Evolutionary conservation across 2,329 filamentous ascomycete genomes (phyloP).

Genomic region (Aureobasidium musti): DNA sequence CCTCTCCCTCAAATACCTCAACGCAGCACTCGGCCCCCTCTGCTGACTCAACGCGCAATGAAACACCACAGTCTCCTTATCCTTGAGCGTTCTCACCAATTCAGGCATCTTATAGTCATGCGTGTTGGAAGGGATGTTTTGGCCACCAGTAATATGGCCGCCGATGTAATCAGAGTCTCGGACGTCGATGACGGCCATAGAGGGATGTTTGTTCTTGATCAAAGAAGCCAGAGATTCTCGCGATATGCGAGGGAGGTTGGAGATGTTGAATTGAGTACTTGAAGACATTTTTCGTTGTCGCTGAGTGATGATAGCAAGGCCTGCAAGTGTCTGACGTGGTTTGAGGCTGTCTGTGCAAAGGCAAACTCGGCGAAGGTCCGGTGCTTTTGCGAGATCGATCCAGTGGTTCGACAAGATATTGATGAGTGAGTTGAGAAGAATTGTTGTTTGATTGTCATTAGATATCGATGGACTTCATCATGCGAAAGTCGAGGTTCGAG

Average conservation of each 20-base stretch:
- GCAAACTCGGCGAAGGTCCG: too few species aligned
- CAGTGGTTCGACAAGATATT: too few species aligned
- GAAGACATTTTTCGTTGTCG: background rate
- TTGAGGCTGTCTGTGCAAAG: too few species aligned
- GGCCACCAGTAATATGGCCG: slow-evolving; percentile 78
- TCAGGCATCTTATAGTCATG: slow-evolving; percentile 79
- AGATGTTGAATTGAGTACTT: slow-evolving; percentile 56
- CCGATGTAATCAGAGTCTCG: slow-evolving; percentile 88
- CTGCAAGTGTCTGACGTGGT: background rate
- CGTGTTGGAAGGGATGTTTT: slow-evolving; percentile 70
- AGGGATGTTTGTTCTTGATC: slow-evolving; percentile 46
- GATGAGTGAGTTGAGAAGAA: too few species aligned
- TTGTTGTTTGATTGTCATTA: too few species aligned
- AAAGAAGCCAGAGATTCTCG: slow-evolving; percentile 67
- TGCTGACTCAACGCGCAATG: slow-evolving; percentile 88
- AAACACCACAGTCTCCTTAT: slow-evolving; percentile 84
- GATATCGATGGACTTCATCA: background rate
- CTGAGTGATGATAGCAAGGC: background rate
- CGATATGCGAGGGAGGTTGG: slow-evolving; percentile 66
- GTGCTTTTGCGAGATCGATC: too few species aligned
- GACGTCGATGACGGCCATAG: slow-evolving; percentile 80
- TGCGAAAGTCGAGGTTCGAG: background rate
- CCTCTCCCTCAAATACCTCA: slow-evolving; percentile 74
- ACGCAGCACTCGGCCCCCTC: slow-evolving; percentile 57
- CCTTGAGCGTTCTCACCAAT: slow-evolving; percentile 73